A percentile compares a stretch with the other conserved stretches of the same genome.
Conservation (phyloP, 2,329 filamentous ascomycete species). For the Fusarium albosuccineum region DNA sequence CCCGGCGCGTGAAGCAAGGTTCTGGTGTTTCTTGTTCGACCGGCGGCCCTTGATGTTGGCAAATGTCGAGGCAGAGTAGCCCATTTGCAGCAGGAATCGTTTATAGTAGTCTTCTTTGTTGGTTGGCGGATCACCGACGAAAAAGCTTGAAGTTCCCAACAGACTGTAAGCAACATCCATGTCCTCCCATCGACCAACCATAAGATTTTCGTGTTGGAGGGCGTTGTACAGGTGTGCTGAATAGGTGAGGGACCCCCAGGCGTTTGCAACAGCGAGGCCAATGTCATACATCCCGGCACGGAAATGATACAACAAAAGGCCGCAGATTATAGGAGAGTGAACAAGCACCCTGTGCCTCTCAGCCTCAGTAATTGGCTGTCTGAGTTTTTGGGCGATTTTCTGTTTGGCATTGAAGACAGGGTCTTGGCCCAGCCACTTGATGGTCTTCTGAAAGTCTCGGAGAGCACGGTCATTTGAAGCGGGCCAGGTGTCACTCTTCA, state of each 20-base stretch:
- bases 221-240: constrained; percentile 13
- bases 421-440: constrained; percentile 11
- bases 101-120: constrained; percentile 51
- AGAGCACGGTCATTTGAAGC: background rate
- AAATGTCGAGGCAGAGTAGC: constrained; percentile 46
- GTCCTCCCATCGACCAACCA: constrained; percentile 53
- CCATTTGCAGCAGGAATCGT: constrained; percentile 55
- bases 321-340: constrained; percentile 49
- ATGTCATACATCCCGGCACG: background rate
- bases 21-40: background rate
- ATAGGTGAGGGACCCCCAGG: background rate
- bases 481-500: no score
- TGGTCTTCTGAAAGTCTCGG: background rate
- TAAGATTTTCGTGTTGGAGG: constrained; percentile 41
- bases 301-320: background rate
- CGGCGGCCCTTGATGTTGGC: background rate
- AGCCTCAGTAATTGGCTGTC: constrained; percentile 20
- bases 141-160: constrained; percentile 52
- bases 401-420: constrained; percentile 9
- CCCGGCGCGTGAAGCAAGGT: constrained; percentile 38
- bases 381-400: constrained; percentile 1
- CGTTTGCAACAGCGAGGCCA: background rate
- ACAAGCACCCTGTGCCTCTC: constrained; percentile 46
- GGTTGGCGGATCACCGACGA: constrained; percentile 52
- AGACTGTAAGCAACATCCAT: constrained; percentile 53